Conservation (phyloP, 192 early-diverging fungal genomes). For the Coemansia sp. region DNA sequence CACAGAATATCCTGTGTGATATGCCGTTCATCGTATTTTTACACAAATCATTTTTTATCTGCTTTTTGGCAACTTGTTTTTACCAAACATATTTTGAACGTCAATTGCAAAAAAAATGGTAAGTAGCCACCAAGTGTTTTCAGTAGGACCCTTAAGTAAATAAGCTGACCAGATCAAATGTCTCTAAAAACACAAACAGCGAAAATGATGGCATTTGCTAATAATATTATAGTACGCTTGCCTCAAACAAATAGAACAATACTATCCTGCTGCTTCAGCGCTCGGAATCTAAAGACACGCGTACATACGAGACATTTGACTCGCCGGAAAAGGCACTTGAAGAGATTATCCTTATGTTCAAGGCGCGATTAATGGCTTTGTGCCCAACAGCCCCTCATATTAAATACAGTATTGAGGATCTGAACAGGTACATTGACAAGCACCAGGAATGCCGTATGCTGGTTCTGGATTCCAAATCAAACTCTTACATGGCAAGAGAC, state of each 20-base stretch:
- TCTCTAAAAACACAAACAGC: too few relatives aligned
- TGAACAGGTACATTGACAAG: slow-evolving; percentile 40
- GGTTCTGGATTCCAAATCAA: slow-evolving; percentile 4
- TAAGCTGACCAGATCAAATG: too few relatives aligned
- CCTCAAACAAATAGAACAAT: slow-evolving; percentile 6
- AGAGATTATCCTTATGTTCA: slow-evolving; percentile 34
- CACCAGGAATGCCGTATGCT: slow-evolving; percentile 31
- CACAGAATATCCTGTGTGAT: too few relatives aligned
- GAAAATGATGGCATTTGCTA: too few relatives aligned
- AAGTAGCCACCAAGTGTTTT: neutral
- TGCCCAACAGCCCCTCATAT: slow-evolving; percentile 23
- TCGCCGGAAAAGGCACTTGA: slow-evolving; percentile 26
- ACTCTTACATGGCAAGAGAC: slow-evolving; percentile 9
- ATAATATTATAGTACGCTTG: neutral
- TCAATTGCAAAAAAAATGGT: neutral
- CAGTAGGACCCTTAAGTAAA: too few relatives aligned
- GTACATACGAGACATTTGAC: slow-evolving; percentile 30
- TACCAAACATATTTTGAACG: neutral
- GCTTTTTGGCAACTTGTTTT: too few relatives aligned
- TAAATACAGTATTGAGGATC: slow-evolving; percentile 44
- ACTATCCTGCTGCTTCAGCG: slow-evolving; percentile 37
- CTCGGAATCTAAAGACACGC: slow-evolving; percentile 7
- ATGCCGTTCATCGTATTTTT: too few relatives aligned
- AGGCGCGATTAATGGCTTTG: slow-evolving; percentile 31
- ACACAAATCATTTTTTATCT: too few relatives aligned